phyloP scores from a whole-genome alignment of 768 basidiomycete genomes.

The Leccinum fibrillosum region DNA sequence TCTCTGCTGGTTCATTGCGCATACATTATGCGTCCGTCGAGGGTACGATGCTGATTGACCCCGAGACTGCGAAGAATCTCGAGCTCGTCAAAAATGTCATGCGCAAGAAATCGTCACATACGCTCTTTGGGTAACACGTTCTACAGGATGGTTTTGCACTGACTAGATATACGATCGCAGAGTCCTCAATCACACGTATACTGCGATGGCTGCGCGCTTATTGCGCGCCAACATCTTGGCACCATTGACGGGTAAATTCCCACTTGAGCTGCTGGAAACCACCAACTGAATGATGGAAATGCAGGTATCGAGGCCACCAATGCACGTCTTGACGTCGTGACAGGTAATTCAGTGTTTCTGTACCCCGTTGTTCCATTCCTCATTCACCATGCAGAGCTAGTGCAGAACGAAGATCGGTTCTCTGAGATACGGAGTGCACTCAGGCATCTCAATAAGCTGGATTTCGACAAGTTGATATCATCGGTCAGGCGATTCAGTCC shows the following conservation, averaged over 20 bases:
- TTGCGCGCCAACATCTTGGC: slow-evolving; percentile 79
- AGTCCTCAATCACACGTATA: slow-evolving; percentile 76
- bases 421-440: slow-evolving; percentile 65
- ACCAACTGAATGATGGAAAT: not conserved
- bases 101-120: slow-evolving; percentile 63
- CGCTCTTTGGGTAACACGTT: slow-evolving; percentile 66
- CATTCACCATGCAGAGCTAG: slow-evolving; percentile 50
- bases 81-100: slow-evolving; percentile 82
- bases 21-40: slow-evolving; percentile 78
- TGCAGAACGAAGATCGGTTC: slow-evolving; percentile 73
- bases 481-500: slow-evolving; percentile 39
- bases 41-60: slow-evolving; percentile 94
- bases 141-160: not conserved
- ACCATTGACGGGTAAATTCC: slow-evolving; percentile 61
- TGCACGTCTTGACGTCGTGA: slow-evolving; percentile 81
- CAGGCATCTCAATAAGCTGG: slow-evolving; percentile 71
- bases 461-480: slow-evolving; percentile 84
- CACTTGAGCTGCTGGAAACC: not conserved
- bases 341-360: slow-evolving; percentile 44
- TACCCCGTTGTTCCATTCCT: not conserved
- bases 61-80: slow-evolving; percentile 82
- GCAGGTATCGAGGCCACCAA: slow-evolving; percentile 54
- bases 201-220: slow-evolving; percentile 85
- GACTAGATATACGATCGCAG: slow-evolving; percentile 34
- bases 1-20: slow-evolving; percentile 63